Evolutionary conservation across 331 rosid species (phyloP), one percentile per base, ranked within the genome.

Genomic region (Acacia pycnantha): DNA sequence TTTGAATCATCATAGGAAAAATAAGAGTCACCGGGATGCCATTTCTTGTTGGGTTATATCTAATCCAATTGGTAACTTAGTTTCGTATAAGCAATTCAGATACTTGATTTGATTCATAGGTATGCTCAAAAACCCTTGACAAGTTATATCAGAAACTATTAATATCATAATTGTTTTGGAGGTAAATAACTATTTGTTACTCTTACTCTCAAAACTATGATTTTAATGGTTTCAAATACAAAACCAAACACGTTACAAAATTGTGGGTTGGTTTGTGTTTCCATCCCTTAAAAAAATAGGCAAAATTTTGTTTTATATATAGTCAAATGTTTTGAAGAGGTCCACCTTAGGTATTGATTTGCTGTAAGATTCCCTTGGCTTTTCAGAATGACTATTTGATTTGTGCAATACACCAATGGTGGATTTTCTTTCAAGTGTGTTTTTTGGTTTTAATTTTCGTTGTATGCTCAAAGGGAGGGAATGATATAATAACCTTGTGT

Each of bases 241-340:
- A 56, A 21, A 8, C 24, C 13, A 56, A 56, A n/a, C 62, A 56
- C 13, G 27, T 8, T 56, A 19, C 4, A 2, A 29, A 61, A 48
- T 48, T 70, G 78, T 44, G 40, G 48, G 79, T 70, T 76, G 70
- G 80, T 80, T 33, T 58, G 70, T 66, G 73, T 68, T 51, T 59
- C 73, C 82, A 76, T 65, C 54, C 54, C 78, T 69, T 3, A 22
- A 58, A 73, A 54, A 73, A 18, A 66, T 4, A 24, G 83, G 47
- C 47, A 50, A 73, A 48, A 76, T 84, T 87, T 79, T 84, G 81
- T 51, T 61, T 2, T 16, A 51, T 64, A 79, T 79, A 68, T 41
- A 24, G 54, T 67, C 14, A 11, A 37, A 69, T 62, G 21, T 62
- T 62, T 14, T 62, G 41, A 29, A 15, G 31, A 14, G 70, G n/a